Evolutionary conservation across 768 basidiomycete genomes (phyloP).

Genomic region (Russula compacta): DNA sequence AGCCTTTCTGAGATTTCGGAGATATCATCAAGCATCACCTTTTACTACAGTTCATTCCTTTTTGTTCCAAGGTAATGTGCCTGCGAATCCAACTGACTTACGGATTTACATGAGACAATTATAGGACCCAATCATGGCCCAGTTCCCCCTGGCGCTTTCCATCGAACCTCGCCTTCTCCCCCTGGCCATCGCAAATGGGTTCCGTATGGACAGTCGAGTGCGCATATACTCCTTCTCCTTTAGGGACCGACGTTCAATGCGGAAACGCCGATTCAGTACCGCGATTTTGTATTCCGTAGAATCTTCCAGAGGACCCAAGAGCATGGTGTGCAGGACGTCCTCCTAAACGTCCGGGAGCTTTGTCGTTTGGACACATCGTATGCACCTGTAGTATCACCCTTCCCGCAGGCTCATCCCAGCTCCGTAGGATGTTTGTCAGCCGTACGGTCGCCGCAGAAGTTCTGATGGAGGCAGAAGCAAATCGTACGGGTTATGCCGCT

Average conservation of each 20-base stretch:
- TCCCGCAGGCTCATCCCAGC: not conserved
- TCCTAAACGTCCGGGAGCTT: conserved; percentile 61
- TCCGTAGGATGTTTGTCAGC: conserved; percentile 65
- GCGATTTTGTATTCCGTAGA: conserved; percentile 80
- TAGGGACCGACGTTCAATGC: not conserved
- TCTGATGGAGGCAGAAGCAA: conserved; percentile 70
- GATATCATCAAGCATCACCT: not conserved
- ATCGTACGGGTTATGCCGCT: conserved; percentile 59
- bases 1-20: conserved; percentile 22
- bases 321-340: conserved; percentile 50
- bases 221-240: conserved; percentile 10
- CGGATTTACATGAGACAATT: not conserved
- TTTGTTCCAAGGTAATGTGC: conserved; percentile 51
- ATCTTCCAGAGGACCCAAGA: conserved; percentile 68
- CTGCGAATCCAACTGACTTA: not conserved
- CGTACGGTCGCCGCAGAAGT: conserved; percentile 78
- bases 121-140: conserved; percentile 70
- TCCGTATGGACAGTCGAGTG: conserved; percentile 72
- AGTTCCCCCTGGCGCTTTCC: conserved; percentile 67
- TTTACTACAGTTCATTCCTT: conserved; percentile 60
- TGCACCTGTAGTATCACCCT: conserved; percentile 19
- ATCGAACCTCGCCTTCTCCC: conserved; percentile 70
- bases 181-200: conserved; percentile 63
- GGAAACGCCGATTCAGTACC: conserved; percentile 40
- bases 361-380: conserved; percentile 63